These are phyloP conservation scores for Lactarius pseudohatsudake DNA, from an alignment of 768 basidiomycete species.

Conservation along the genomic window DNA sequence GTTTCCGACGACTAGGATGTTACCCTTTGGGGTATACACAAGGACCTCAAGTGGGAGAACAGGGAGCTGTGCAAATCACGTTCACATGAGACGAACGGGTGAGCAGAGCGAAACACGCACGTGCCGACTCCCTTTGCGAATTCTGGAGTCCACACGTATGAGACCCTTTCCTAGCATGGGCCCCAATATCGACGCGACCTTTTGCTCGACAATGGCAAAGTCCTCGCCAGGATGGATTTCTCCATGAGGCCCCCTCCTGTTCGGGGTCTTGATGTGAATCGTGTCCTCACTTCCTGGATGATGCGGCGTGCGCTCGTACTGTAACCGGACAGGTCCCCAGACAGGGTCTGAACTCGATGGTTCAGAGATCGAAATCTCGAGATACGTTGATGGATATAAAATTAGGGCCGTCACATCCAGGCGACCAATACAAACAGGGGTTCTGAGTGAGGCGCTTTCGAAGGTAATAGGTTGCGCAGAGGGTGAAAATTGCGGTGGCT, in stretches of 20 bases:
- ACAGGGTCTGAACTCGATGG: constrained; percentile 46
- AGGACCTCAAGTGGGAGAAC: constrained; percentile 83
- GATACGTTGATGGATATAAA: constrained; percentile 75
- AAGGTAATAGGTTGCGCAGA: constrained; percentile 38
- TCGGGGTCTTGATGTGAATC: constrained; percentile 74
- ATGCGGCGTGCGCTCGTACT: constrained; percentile 64
- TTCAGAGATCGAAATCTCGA: constrained; percentile 41
- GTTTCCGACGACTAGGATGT: constrained; percentile 79
- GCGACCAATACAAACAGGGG: constrained; percentile 86
- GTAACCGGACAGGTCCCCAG: constrained; percentile 68
- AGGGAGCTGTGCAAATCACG: constrained; percentile 54
- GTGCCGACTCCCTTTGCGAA: constrained; percentile 60
- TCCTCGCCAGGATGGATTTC: constrained; percentile 59
- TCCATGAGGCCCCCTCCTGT: constrained; percentile 48
- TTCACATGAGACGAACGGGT: constrained; percentile 27
- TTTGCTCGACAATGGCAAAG: constrained; percentile 86
- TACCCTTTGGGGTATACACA: constrained; percentile 92
- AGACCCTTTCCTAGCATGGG: constrained; percentile 85
- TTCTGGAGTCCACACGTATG: constrained; percentile 76
- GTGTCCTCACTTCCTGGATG: constrained; percentile 56
- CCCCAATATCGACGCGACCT: constrained; percentile 73
- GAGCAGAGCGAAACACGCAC: constrained; percentile 45
- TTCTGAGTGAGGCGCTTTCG: constrained; percentile 69
- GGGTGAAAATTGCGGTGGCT: constrained; percentile 27
- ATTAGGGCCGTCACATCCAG: constrained; percentile 81